phyloP scores from a whole-genome alignment of 2,329 filamentous ascomycete genomes.

The Pyricularia grisea region DNA sequence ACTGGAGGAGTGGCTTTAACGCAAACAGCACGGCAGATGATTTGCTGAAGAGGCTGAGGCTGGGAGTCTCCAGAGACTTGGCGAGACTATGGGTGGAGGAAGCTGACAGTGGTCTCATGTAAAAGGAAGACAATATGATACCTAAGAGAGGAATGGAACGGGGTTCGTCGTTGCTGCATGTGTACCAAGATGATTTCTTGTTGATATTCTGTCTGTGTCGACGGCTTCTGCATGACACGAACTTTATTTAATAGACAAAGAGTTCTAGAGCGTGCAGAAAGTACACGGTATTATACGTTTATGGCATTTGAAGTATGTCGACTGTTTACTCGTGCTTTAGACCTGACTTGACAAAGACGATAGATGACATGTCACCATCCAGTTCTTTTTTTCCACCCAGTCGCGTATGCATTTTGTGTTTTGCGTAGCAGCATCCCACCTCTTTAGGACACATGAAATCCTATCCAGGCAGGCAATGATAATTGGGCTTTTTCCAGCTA shows the following conservation, averaged over 20 bases:
- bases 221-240: neutral
- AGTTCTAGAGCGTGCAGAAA: neutral
- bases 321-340: too few species aligned
- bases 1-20: conserved; percentile 42
- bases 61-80: conserved; percentile 67
- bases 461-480: too few species aligned
- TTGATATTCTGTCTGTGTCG: neutral
- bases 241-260: neutral
- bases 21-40: conserved; percentile 54
- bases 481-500: too few species aligned
- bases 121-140: neutral
- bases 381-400: too few species aligned
- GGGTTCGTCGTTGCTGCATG: neutral
- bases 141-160: neutral
- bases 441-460: too few species aligned
- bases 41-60: conserved; percentile 61
- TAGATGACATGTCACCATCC: too few species aligned
- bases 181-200: neutral
- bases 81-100: conserved; percentile 60
- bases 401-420: too few species aligned
- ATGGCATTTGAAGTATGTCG: too few species aligned
- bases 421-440: too few species aligned
- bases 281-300: neutral
- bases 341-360: too few species aligned
- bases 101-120: conserved; percentile 32